Evolutionary conservation across 176 grass and related monocot genomes (phyloP), one percentile per base, ranked within the genome.

Genomic region (Carex kokanica): DNA sequence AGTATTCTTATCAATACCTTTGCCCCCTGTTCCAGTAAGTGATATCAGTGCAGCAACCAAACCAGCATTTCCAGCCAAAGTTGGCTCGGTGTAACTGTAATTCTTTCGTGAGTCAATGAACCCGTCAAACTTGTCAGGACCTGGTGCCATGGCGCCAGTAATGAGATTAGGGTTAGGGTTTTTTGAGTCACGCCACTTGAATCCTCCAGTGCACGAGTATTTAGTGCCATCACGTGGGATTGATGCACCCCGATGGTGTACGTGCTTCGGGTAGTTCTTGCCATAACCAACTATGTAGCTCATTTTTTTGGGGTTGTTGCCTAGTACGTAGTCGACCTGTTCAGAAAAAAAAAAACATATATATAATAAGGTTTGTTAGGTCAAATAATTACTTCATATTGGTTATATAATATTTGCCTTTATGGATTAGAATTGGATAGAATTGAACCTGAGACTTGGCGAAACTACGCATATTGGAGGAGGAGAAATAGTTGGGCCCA

Each of bases 221-320:
- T 88, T 98, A 79, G 67, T 64, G 27, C 93, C 93, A 79, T 98
- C 63, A 59, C 88, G 43, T 3, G 95, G 95, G 81, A 94, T 98
- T 0, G 95, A 98, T n/a, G 93, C 93, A 8, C 91, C 95, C 0
- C 93, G 79, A 52, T 98, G 95, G 92, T 98, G 92, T 78, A 95
- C 32, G 64, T 84, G 83, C 24, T 78, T 88, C 12, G 95, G 95
- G 89, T 95, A 95, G 67, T 89, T 98, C 69, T 88, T 84, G 65
- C 95, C 92, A 82, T 90, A 95, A 0, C 95, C 95, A 9, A 95
- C 93, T 81, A 98, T 57, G 86, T 95, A 98, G 87, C 95, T 95
- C 95, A 98, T 98, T 68, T 93, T 90, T 87, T 64, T 87, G 9
- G 95, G 92, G 85, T 98, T 98, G 14, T 93, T 84, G 9, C 95